A percentile compares a stretch with the other conserved stretches of the same genome.
Conservation (phyloP, 2,329 filamentous ascomycete species). For the Colletotrichum horii region DNA sequence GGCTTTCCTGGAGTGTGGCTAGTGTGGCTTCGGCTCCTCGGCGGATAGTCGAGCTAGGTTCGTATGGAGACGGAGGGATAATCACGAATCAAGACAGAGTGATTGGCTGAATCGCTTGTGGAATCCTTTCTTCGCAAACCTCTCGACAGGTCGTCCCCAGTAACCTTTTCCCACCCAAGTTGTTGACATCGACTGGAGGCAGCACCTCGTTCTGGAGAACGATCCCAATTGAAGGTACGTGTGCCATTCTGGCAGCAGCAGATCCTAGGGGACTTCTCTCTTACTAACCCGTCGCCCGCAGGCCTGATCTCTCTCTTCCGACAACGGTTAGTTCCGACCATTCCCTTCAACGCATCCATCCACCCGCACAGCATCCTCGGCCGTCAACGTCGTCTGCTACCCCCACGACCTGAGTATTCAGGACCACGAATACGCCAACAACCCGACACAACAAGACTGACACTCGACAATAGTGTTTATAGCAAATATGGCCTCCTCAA, state of each 20-base stretch:
- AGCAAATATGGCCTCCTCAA: conserved; percentile 63
- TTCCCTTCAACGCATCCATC: not conserved
- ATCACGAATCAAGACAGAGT: not conserved
- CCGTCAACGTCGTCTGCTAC: not conserved
- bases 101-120: not conserved
- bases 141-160: not conserved
- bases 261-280: not conserved
- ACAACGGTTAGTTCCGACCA: conserved; percentile 7
- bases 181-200: conserved; percentile 12
- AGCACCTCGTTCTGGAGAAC: conserved; percentile 16
- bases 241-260: not conserved
- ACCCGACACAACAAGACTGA: not conserved
- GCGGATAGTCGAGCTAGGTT: not conserved
- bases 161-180: conserved; percentile 2
- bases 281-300: not conserved
- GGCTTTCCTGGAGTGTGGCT: not conserved
- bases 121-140: not conserved
- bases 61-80: not conserved
- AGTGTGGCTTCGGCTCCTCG: not conserved
- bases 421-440: not conserved
- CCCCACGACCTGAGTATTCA: not conserved
- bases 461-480: not conserved
- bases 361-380: not conserved
- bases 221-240: conserved; percentile 9
- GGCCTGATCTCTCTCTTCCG: not conserved